phyloP scores from a whole-genome alignment of 768 basidiomycete genomes.

The Arthromyces matolae region DNA sequence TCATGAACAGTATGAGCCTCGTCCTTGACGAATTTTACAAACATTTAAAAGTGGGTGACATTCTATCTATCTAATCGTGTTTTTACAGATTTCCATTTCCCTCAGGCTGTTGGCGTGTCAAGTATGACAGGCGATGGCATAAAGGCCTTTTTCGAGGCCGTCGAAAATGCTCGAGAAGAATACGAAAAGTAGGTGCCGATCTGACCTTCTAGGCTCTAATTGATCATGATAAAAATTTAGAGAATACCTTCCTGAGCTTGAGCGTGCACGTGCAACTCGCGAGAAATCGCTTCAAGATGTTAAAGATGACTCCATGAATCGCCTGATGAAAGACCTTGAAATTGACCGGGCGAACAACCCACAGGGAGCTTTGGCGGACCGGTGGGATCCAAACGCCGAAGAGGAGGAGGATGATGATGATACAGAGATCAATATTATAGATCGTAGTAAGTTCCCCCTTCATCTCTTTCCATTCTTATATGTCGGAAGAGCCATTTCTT shows the following conservation, averaged over 20 bases:
- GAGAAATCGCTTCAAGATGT: conserved; percentile 60
- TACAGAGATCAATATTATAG: conserved; percentile 57
- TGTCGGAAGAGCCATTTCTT: background rate
- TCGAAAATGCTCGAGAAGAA: conserved; percentile 81
- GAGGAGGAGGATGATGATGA: conserved; percentile 55
- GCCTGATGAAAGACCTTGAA: conserved; percentile 75
- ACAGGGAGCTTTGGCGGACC: conserved; percentile 47
- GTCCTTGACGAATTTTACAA: conserved; percentile 99
- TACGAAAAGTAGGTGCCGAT: conserved; percentile 70
- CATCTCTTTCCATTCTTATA: background rate
- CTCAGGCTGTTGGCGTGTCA: conserved; percentile 90
- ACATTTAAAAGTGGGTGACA: conserved; percentile 73
- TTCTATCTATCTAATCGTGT: background rate
- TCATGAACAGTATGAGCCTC: conserved; percentile 99
- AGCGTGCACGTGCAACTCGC: conserved; percentile 59
- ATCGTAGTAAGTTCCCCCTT: conserved; percentile 53
- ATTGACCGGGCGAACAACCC: conserved; percentile 71
- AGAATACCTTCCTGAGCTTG: conserved; percentile 89
- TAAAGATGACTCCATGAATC: conserved; percentile 74
- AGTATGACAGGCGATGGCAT: conserved; percentile 95
- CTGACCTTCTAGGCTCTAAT: background rate
- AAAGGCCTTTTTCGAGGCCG: conserved; percentile 86
- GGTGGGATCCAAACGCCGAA: conserved; percentile 59
- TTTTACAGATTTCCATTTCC: background rate
- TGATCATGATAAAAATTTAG: conserved; percentile 38